These are phyloP conservation scores for Pyricularia sp. DNA, from an alignment of 2,329 filamentous ascomycete species.

Conservation along the genomic window DNA sequence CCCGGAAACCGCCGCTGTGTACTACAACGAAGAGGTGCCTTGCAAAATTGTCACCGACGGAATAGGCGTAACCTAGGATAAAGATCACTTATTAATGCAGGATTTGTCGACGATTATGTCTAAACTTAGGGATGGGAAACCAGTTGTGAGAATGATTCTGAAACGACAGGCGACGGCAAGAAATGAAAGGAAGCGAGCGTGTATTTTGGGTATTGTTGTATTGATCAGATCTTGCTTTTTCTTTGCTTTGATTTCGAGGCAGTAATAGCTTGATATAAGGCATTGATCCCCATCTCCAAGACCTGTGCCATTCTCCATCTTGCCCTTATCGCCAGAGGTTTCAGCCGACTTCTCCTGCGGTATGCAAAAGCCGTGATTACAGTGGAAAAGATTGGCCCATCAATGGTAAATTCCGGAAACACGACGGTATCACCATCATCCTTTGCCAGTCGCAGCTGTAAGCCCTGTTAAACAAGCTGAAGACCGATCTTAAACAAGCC, in stretches of 20 bases:
- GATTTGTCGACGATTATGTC: background rate
- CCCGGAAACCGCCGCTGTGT: background rate
- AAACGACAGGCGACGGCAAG: background rate
- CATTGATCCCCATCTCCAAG: slow-evolving; percentile 72
- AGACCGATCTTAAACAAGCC: too few relatives aligned
- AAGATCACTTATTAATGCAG: background rate
- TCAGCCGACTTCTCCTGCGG: slow-evolving; percentile 73
- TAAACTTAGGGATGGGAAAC: background rate
- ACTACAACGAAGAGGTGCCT: background rate
- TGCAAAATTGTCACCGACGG: background rate
- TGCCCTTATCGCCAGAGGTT: slow-evolving; percentile 60
- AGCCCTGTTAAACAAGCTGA: too few relatives aligned
- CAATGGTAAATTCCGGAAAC: too few relatives aligned
- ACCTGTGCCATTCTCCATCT: slow-evolving; percentile 84
- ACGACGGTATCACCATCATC: too few relatives aligned
- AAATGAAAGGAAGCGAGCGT: too few relatives aligned
- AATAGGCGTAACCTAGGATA: background rate
- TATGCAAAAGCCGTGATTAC: slow-evolving; percentile 76
- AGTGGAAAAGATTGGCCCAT: too few relatives aligned
- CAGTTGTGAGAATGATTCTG: background rate
- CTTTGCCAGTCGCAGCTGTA: too few relatives aligned
- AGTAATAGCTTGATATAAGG: too few relatives aligned
- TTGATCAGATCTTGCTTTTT: too few relatives aligned
- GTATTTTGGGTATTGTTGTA: too few relatives aligned
- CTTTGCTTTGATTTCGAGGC: too few relatives aligned